Evolutionary conservation across 2,329 filamentous ascomycete species (phyloP).

Genomic region (Knoxdaviesia capensis): DNA sequence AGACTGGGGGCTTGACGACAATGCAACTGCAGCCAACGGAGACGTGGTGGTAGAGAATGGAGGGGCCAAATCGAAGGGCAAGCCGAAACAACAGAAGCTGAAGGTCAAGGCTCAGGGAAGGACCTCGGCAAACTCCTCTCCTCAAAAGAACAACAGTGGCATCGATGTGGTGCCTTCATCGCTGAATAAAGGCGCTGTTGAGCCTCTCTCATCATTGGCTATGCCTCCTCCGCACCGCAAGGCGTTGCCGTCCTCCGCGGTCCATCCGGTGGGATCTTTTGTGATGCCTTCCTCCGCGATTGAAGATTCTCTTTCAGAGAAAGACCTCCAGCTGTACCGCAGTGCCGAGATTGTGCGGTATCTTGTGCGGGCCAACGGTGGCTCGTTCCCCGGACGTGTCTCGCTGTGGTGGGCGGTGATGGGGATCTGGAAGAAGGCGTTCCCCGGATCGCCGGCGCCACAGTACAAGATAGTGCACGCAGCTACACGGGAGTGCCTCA

Average conservation of each 20-base stretch:
- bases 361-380: slow-evolving; percentile 18
- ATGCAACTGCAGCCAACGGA: too few relatives aligned
- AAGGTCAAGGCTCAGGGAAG: too few relatives aligned
- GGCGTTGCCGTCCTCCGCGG: neutral
- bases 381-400: slow-evolving; percentile 29
- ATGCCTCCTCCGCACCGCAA: too few relatives aligned
- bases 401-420: slow-evolving; percentile 27
- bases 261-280: neutral
- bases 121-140: too few relatives aligned
- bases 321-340: slow-evolving; percentile 11
- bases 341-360: slow-evolving; percentile 19
- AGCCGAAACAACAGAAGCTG: too few relatives aligned
- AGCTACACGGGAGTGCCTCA: slow-evolving; percentile 18
- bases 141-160: too few relatives aligned
- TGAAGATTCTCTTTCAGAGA: slow-evolving; percentile 11
- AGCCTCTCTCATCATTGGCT: too few relatives aligned
- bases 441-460: slow-evolving; percentile 18
- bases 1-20: too few relatives aligned
- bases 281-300: slow-evolving; percentile 8
- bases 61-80: too few relatives aligned
- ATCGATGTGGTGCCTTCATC: too few relatives aligned
- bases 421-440: slow-evolving; percentile 22
- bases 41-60: too few relatives aligned
- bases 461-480: slow-evolving; percentile 17
- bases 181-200: too few relatives aligned